Percentiles rank a stretch among this genome's conserved stretches.
These are phyloP conservation scores for Ceratobasidium papillatum DNA, from an alignment of 1,284 basidiomycete species.

Conservation along the genomic window DNA sequence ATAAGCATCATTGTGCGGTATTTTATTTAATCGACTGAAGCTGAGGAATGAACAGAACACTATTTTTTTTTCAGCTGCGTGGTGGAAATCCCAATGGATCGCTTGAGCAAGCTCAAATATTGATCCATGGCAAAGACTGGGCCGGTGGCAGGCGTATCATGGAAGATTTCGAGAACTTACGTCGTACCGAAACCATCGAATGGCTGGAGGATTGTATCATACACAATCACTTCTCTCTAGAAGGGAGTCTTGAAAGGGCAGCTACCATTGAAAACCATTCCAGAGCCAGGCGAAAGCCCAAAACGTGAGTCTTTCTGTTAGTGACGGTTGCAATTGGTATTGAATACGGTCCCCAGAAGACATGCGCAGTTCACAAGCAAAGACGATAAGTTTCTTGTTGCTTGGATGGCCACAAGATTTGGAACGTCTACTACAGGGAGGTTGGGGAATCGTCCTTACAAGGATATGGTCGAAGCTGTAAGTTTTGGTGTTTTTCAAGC, in stretches of 20 bases:
- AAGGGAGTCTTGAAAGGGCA: no score
- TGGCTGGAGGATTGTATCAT: neutral
- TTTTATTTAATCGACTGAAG: neutral
- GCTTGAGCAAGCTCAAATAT: neutral
- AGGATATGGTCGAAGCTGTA: neutral
- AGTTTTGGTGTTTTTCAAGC: neutral
- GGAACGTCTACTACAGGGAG: neutral
- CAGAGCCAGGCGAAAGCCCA: neutral
- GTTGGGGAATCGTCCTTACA: slow-evolving; percentile 1
- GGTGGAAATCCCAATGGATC: neutral
- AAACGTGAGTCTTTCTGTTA: slow-evolving; percentile 18
- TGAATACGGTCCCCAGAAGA: no score
- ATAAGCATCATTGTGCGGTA: neutral
- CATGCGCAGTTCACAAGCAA: slow-evolving; percentile 1
- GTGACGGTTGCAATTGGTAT: no score
- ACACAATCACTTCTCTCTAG: neutral
- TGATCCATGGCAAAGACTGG: neutral
- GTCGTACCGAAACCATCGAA: neutral
- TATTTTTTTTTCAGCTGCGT: neutral
- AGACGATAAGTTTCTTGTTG: neutral
- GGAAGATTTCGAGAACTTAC: neutral
- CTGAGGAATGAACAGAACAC: no score
- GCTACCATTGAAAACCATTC: no score
- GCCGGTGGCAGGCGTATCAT: no score
- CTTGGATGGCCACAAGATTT: slow-evolving; percentile 4